Percentiles rank a stretch among this genome's conserved stretches.
These are phyloP conservation scores for Fusarium sp. DNA, from an alignment of 2,329 filamentous ascomycete genomes.

Conservation along the genomic window DNA sequence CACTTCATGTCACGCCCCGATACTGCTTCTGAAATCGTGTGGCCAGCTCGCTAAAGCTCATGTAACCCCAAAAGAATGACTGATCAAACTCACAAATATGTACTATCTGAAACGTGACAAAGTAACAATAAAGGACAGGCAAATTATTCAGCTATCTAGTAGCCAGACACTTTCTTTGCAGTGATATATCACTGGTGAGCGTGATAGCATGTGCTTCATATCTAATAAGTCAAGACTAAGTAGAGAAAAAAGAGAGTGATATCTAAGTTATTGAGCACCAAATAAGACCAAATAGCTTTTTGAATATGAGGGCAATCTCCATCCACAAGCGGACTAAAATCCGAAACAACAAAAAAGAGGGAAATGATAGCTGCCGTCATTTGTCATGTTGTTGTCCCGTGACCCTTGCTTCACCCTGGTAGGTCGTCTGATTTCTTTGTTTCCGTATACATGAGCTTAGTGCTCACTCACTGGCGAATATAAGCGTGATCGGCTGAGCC, in stretches of 20 bases:
- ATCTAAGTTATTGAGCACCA: constrained; percentile 28
- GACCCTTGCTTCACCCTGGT: not conserved
- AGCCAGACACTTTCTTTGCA: constrained; percentile 3
- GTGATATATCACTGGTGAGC: not conserved
- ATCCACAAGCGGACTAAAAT: not conserved
- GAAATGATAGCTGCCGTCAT: not conserved
- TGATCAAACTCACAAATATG: constrained; percentile 12
- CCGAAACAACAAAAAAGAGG: not conserved
- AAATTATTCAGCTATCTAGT: constrained; percentile 23
- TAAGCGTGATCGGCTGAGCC: constrained; percentile 23
- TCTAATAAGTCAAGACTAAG: constrained; percentile 26
- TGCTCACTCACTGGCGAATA: constrained; percentile 7
- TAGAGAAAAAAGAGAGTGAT: constrained; percentile 27
- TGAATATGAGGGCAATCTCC: not conserved
- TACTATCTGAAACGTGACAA: constrained; percentile 8
- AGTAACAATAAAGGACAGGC: not conserved
- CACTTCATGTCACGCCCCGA: constrained; percentile 12
- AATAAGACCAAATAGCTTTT: not conserved
- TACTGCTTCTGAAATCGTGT: constrained; percentile 19
- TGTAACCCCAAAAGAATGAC: constrained; percentile 19
- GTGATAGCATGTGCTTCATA: constrained; percentile 4
- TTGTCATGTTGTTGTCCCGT: constrained; percentile 1
- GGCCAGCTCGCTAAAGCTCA: constrained; percentile 17
- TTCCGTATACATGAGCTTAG: constrained; percentile 17
- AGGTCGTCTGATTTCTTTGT: constrained; percentile 3